These are phyloP conservation scores for Corchorus olitorius DNA, from an alignment of 345 rosid genomes.

Conservation along the genomic window DNA sequence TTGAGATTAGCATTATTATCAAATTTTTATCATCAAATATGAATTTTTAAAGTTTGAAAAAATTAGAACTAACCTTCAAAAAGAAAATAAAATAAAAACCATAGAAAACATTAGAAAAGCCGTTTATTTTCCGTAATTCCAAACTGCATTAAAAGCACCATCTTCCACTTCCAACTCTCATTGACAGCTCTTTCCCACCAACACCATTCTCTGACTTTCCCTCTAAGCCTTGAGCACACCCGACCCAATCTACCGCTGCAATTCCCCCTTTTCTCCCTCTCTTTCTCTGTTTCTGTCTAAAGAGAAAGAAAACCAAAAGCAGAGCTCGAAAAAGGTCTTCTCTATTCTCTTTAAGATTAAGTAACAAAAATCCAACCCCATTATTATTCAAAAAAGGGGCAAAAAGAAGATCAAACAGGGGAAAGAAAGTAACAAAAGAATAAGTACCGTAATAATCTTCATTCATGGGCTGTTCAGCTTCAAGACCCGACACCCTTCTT, in stretches of 20 bases:
- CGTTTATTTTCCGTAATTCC: background rate
- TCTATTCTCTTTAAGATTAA: background rate
- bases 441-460: background rate
- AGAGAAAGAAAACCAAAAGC: slow-evolving; percentile 18
- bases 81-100: no score
- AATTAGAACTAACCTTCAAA: no score
- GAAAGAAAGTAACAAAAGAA: background rate
- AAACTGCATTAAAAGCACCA: slow-evolving; percentile 29
- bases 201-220: slow-evolving; percentile 21
- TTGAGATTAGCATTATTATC: background rate
- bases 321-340: background rate
- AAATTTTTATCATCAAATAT: background rate
- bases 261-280: background rate
- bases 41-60: background rate
- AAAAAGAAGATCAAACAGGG: background rate
- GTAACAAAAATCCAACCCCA: slow-evolving; percentile 7
- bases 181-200: slow-evolving; percentile 63
- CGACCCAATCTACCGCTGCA: background rate
- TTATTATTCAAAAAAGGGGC: background rate
- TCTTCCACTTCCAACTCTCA: slow-evolving; percentile 43
- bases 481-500: slow-evolving; percentile 40
- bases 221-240: slow-evolving; percentile 20
- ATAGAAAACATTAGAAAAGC: background rate
- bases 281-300: background rate
- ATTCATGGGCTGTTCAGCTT: slow-evolving; percentile 81